Evolutionary conservation across 371 early-diverging fungal genomes (phyloP).

Genomic region (Racocetra persica): DNA sequence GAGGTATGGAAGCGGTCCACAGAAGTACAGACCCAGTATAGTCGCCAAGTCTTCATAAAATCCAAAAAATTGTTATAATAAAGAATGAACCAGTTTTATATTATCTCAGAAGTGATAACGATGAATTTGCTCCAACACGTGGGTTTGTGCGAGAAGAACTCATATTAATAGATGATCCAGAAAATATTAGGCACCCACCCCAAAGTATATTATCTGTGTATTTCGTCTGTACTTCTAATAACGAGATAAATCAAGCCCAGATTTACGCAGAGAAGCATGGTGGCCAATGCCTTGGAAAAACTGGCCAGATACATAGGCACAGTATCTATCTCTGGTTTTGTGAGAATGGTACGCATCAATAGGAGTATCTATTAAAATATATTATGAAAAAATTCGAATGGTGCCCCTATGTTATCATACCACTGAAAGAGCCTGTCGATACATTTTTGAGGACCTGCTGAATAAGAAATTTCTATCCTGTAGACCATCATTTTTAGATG

Average conservation of each 20-base stretch:
- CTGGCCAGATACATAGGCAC: constrained; percentile 3
- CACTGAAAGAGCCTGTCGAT: neutral
- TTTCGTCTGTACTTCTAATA: neutral
- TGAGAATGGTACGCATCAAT: constrained; percentile 2
- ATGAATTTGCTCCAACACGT: neutral
- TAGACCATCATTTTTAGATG: constrained; percentile 22
- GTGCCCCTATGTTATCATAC: constrained; percentile 9
- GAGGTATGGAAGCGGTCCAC: neutral
- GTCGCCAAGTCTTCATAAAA: constrained; percentile 13
- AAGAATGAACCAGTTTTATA: constrained; percentile 25
- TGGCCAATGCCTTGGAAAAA: constrained; percentile 1
- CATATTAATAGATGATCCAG: too few relatives aligned
- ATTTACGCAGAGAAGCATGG: neutral
- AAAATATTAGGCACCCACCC: too few relatives aligned
- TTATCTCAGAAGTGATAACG: neutral
- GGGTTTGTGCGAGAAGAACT: neutral
- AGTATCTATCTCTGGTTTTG: constrained; percentile 11
- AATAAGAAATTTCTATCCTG: neutral
- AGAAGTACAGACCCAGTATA: constrained; percentile 1
- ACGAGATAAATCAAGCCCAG: neutral
- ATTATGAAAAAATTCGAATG: constrained; percentile 13
- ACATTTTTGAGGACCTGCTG: constrained; percentile 26
- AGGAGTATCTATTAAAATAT: neutral
- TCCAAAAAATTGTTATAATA: constrained; percentile 5
- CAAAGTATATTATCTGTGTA: neutral